Percentiles rank a stretch among this genome's conserved stretches.
phyloP scores from a whole-genome alignment of 208 protist genomes.

The Trypanosoma congolense region DNA sequence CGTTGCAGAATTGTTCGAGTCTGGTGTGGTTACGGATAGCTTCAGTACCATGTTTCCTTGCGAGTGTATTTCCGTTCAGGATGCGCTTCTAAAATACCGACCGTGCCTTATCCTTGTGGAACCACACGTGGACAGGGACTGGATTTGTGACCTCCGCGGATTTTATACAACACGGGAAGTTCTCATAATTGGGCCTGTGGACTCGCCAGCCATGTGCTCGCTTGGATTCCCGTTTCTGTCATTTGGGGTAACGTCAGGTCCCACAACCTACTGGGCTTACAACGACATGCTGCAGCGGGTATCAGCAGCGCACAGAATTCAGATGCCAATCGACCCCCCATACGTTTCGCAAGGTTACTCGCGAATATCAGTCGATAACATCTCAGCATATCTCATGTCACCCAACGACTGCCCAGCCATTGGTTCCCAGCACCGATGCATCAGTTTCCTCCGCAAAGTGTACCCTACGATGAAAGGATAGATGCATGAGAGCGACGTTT shows the following conservation, averaged over 20 bases:
- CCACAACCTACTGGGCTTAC: slow-evolving; percentile 68
- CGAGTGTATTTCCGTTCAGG: slow-evolving; percentile 43
- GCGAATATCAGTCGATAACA: slow-evolving; percentile 47
- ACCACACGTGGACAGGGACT: slow-evolving; percentile 73
- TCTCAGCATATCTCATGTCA: slow-evolving; percentile 49
- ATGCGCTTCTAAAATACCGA: slow-evolving; percentile 55
- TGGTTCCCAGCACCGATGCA: slow-evolving; percentile 36
- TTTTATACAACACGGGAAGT: slow-evolving; percentile 72
- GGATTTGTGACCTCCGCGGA: slow-evolving; percentile 57
- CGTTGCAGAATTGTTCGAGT: neutral
- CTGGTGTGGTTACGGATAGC: slow-evolving; percentile 16
- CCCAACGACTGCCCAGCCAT: slow-evolving; percentile 56
- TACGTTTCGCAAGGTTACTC: slow-evolving; percentile 59
- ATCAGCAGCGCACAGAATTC: slow-evolving; percentile 34
- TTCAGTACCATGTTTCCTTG: slow-evolving; percentile 44
- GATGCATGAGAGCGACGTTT: too few relatives aligned
- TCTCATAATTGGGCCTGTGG: slow-evolving; percentile 48
- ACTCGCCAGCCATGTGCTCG: slow-evolving; percentile 68
- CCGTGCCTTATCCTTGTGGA: slow-evolving; percentile 62
- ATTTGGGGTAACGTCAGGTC: slow-evolving; percentile 66
- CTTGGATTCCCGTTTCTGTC: slow-evolving; percentile 66
- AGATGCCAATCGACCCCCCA: slow-evolving; percentile 69
- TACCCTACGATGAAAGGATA: slow-evolving; percentile 32
- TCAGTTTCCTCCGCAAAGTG: slow-evolving; percentile 45
- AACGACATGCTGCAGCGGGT: slow-evolving; percentile 59